A percentile compares a stretch with the other conserved stretches of the same genome.
Evolutionary conservation across 768 basidiomycete species (phyloP).

Genomic region (Russula compacta): DNA sequence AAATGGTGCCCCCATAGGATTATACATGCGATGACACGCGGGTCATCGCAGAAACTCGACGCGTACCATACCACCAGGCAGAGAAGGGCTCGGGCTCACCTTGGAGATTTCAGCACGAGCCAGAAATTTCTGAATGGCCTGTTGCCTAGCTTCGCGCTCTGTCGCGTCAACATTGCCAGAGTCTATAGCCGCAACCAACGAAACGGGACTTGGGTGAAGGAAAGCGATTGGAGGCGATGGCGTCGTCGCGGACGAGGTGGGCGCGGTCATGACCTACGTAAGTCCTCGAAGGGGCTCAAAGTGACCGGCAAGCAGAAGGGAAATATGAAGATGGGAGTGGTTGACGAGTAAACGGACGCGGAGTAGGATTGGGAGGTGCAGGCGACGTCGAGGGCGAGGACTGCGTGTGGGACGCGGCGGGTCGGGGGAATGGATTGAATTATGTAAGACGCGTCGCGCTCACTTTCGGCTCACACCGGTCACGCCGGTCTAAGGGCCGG

Average conservation of each 20-base stretch:
- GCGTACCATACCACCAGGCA: constrained; percentile 17
- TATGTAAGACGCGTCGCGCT: constrained; percentile 23
- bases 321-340: not conserved
- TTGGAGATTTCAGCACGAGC: constrained; percentile 73
- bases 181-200: constrained; percentile 27
- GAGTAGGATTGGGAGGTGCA: not conserved
- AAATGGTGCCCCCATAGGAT: not conserved
- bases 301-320: too few relatives aligned
- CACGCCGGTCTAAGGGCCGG: constrained; percentile 12
- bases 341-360: not conserved
- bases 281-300: not conserved
- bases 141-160: constrained; percentile 54
- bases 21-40: constrained; percentile 2
- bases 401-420: constrained; percentile 20
- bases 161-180: constrained; percentile 32
- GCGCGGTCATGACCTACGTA: constrained; percentile 55
- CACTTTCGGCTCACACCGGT: constrained; percentile 17
- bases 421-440: constrained; percentile 13
- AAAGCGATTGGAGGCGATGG: constrained; percentile 68
- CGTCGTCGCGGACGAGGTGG: constrained; percentile 74
- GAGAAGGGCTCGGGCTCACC: constrained; percentile 41
- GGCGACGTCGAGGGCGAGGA: constrained; percentile 14
- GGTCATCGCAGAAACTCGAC: constrained; percentile 10
- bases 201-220: constrained; percentile 36
- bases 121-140: constrained; percentile 65